Percentiles rank a stretch among this genome's conserved stretches.
phyloP scores from a whole-genome alignment of 23 red algal species.

The Gracilariopsis chorda region DNA sequence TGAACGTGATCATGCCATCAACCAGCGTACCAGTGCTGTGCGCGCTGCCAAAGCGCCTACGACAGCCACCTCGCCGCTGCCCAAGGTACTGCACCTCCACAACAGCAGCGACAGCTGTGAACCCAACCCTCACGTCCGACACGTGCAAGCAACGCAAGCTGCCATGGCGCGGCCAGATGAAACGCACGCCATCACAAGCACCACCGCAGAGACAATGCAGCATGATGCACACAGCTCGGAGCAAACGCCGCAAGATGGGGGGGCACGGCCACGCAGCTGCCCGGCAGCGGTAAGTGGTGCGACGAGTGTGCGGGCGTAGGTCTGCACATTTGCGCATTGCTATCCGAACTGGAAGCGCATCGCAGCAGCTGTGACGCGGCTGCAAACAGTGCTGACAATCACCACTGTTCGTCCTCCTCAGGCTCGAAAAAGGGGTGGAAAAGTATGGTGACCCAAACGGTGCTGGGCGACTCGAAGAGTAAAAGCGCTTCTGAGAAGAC shows the following conservation, averaged over 20 bases:
- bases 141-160: too few relatives aligned
- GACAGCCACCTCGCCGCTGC: background rate
- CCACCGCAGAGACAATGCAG: background rate
- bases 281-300: conserved; percentile 26
- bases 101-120: too few relatives aligned
- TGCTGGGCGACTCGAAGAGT: conserved; percentile 33
- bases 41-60: background rate
- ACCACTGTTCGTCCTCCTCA: background rate
- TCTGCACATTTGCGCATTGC: conserved; percentile 17
- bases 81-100: too few relatives aligned
- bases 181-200: background rate
- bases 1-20: conserved; percentile 17
- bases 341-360: conserved; percentile 33
- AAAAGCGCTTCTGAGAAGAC: conserved; percentile 35
- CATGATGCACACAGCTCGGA: background rate
- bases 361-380: background rate
- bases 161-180: too few relatives aligned
- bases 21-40: background rate
- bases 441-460: conserved; percentile 47
- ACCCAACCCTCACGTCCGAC: too few relatives aligned
- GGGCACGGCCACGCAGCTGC: background rate
- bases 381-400: background rate
- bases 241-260: background rate
- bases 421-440: conserved; percentile 52
- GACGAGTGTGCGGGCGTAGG: conserved; percentile 33